These are phyloP conservation scores for Extremus antarcticus DNA, from an alignment of 495 filamentous ascomycete genomes.

Conservation along the genomic window DNA sequence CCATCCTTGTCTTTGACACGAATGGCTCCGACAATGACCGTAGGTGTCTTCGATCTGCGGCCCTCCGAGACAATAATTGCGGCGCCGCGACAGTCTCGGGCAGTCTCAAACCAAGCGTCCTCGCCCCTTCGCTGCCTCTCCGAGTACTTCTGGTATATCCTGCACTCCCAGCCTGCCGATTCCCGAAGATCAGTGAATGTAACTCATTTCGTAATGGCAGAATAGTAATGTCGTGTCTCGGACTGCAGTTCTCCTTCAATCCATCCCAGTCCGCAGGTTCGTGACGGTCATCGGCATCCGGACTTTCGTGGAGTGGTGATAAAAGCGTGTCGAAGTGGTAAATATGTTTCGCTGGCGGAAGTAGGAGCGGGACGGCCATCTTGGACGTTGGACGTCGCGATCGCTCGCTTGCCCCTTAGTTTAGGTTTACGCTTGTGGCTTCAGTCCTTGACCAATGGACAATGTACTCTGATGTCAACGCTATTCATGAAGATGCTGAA, in stretches of 20 bases:
- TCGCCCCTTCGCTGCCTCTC: background rate
- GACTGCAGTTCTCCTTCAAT: background rate
- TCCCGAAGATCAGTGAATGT: conserved; percentile 10
- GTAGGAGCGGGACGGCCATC: too few relatives aligned
- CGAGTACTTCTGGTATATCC: background rate
- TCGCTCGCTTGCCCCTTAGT: too few relatives aligned
- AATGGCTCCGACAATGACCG: conserved; percentile 3
- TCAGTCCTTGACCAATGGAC: too few relatives aligned
- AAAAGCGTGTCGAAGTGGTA: background rate
- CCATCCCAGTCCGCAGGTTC: background rate
- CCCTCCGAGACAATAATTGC: conserved; percentile 1
- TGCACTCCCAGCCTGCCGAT: background rate
- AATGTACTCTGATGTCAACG: too few relatives aligned
- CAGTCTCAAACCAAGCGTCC: conserved; percentile 4
- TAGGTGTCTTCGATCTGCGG: too few relatives aligned
- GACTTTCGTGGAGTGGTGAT: background rate
- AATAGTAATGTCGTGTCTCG: background rate
- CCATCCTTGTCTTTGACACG: background rate
- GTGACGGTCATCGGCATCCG: background rate
- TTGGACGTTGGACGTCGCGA: too few relatives aligned
- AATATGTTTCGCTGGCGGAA: too few relatives aligned
- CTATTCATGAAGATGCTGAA: too few relatives aligned
- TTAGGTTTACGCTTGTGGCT: too few relatives aligned
- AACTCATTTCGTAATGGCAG: conserved; percentile 1
- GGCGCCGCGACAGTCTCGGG: conserved; percentile 4